phyloP scores from a whole-genome alignment of 257 asterid species.

The Forsythia suspensa region DNA sequence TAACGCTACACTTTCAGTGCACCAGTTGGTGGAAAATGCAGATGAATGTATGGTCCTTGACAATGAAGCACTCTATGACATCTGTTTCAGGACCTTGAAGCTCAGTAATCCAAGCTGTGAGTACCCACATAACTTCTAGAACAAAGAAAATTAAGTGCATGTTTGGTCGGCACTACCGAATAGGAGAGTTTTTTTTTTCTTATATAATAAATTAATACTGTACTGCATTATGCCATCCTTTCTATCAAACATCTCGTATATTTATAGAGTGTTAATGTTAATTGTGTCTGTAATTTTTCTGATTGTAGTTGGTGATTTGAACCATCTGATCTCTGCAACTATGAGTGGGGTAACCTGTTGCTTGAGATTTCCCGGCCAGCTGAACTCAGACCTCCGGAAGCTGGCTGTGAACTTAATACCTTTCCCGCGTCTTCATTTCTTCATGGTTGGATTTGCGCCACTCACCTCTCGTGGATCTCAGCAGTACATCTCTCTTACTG shows the following conservation, averaged over 20 bases:
- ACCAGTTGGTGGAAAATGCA: conserved; percentile 88
- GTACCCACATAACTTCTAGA: conserved; percentile 19
- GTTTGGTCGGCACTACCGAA: neutral
- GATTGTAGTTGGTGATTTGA: conserved; percentile 75
- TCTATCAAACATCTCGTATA: neutral
- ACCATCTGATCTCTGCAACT: conserved; percentile 86
- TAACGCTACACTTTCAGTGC: conserved; percentile 88
- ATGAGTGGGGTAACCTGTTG: conserved; percentile 94
- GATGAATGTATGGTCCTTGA: conserved; percentile 96
- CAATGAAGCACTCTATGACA: conserved; percentile 87
- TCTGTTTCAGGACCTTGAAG: conserved; percentile 89
- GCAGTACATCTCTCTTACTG: conserved; percentile 79
- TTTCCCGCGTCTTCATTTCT: conserved; percentile 90
- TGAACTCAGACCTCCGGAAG: conserved; percentile 77
- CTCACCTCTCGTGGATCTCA: conserved; percentile 93
- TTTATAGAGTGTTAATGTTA: conserved; percentile 4
- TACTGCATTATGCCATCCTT: neutral
- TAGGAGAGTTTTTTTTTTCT: neutral
- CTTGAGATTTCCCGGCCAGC: conserved; percentile 84
- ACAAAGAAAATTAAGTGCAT: neutral
- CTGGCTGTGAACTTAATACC: conserved; percentile 85
- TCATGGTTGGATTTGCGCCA: conserved; percentile 93
- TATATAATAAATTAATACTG: neutral
- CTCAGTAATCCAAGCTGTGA: conserved; percentile 95
- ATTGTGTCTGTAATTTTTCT: conserved; percentile 6